Evolutionary conservation across 805 yeast species (phyloP).

Genomic region (Lipomyces oligophaga): DNA sequence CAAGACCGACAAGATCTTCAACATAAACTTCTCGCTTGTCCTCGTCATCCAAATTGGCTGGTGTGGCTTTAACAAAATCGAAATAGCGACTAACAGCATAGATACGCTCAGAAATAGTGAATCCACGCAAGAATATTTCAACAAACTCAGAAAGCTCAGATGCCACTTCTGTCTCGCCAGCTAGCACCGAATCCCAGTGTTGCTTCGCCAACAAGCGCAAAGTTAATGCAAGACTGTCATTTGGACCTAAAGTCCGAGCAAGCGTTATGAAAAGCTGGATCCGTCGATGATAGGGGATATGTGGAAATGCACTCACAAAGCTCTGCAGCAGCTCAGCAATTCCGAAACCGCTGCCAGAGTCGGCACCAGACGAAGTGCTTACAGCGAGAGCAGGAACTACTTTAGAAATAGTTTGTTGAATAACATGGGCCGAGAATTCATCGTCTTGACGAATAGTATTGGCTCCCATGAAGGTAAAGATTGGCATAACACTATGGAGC

Average conservation of each 20-base stretch:
- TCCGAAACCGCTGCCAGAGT: constrained; percentile 9
- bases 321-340: constrained; percentile 59
- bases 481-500: constrained; percentile 97
- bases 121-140: constrained; percentile 62
- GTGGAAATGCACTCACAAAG: constrained; percentile 90
- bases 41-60: constrained; percentile 6
- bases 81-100: constrained; percentile 51
- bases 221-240: constrained; percentile 63
- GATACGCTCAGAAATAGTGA: constrained; percentile 65
- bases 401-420: constrained; percentile 82
- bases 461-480: constrained; percentile 98
- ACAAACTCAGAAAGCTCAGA: constrained; percentile 68
- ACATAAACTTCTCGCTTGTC: constrained; percentile 5
- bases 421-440: constrained; percentile 86
- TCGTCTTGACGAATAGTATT: constrained; percentile 95
- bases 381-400: constrained; percentile 86
- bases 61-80: constrained; percentile 44
- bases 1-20: constrained; percentile 14
- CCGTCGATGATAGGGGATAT: constrained; percentile 94
- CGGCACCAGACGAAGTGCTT: constrained; percentile 29
- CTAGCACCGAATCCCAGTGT: constrained; percentile 51
- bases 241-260: constrained; percentile 69
- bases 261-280: constrained; percentile 77
- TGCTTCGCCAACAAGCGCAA: constrained; percentile 79
- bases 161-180: constrained; percentile 63